These are phyloP conservation scores for Gracilaria gracilis DNA, from an alignment of 23 red algal species.

Conservation along the genomic window DNA sequence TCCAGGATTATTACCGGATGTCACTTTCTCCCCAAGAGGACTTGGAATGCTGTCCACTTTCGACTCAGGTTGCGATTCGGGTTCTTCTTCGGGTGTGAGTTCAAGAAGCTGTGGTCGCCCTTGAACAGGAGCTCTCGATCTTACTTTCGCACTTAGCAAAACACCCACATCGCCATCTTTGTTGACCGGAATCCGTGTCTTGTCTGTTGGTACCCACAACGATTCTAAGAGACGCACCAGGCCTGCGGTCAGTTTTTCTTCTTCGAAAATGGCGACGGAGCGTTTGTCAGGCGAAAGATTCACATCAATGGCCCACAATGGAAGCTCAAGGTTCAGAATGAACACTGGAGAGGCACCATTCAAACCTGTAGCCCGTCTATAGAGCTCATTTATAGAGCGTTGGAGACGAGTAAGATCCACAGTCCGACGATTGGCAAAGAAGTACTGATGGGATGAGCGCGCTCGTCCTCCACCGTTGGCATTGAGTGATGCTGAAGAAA, in stretches of 20 bases:
- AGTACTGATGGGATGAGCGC: conserved; percentile 77
- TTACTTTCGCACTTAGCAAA: not conserved
- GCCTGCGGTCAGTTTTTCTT: conserved; percentile 50
- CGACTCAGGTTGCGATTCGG: not conserved
- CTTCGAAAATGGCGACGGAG: conserved; percentile 73
- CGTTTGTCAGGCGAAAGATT: conserved; percentile 92
- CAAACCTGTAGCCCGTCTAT: conserved; percentile 59
- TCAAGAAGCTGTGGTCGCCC: not conserved
- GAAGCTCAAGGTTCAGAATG: conserved; percentile 73
- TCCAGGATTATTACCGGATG: not conserved
- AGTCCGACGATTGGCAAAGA: conserved; percentile 82
- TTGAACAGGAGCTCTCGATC: not conserved
- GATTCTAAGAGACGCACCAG: conserved; percentile 32
- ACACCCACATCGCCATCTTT: not conserved
- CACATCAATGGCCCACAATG: conserved; percentile 66
- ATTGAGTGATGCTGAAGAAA: conserved; percentile 59
- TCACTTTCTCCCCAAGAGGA: not conserved
- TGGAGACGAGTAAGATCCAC: conserved; percentile 66
- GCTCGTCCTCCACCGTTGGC: conserved; percentile 67
- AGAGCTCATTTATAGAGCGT: conserved; percentile 69
- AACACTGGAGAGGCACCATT: conserved; percentile 63
- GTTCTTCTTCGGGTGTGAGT: not conserved
- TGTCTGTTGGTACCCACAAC: conserved; percentile 57
- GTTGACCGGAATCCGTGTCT: conserved; percentile 36
- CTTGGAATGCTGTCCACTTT: not conserved